Conservation (phyloP, 2,329 filamentous ascomycete genomes). For the Rhynchosporium agropyri region DNA sequence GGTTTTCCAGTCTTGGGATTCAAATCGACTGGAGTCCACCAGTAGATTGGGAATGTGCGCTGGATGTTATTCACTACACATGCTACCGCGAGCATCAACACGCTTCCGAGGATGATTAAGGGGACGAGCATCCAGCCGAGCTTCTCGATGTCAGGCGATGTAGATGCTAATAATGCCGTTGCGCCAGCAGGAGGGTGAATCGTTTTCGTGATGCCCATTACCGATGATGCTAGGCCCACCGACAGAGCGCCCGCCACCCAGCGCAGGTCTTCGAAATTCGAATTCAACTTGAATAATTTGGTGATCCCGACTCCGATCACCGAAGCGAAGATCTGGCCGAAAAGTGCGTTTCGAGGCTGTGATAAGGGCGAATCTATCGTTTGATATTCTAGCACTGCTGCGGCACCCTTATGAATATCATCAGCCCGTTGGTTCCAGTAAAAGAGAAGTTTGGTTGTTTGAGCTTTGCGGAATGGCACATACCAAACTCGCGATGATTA, state of each 20-base stretch:
- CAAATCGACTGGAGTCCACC: constrained; percentile 56
- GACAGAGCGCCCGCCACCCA: constrained; percentile 68
- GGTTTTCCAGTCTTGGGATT: not conserved
- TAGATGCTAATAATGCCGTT: constrained; percentile 69
- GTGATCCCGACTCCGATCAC: constrained; percentile 62
- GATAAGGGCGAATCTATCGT: constrained; percentile 71
- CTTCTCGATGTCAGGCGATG: constrained; percentile 54
- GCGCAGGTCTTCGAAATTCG: constrained; percentile 54
- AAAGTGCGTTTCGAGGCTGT: constrained; percentile 70
- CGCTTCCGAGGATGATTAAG: constrained; percentile 61
- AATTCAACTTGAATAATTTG: constrained; percentile 62
- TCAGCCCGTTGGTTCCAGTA: not conserved
- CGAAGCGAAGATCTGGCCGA: constrained; percentile 67
- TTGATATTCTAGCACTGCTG: constrained; percentile 75
- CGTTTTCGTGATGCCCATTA: constrained; percentile 71
- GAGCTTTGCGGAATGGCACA: constrained; percentile 40
- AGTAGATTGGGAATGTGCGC: constrained; percentile 65
- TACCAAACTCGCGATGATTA: constrained; percentile 73
- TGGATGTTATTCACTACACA: constrained; percentile 71
- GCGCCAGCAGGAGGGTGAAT: constrained; percentile 76
- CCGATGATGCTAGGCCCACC: constrained; percentile 62
- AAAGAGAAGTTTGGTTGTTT: no score
- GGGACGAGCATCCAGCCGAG: constrained; percentile 73
- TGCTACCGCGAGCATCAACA: constrained; percentile 64
- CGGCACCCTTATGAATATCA: constrained; percentile 55